Base-by-base conservation (phyloP, 768 basidiomycete species). In the Tulasnella sp. region DNA sequence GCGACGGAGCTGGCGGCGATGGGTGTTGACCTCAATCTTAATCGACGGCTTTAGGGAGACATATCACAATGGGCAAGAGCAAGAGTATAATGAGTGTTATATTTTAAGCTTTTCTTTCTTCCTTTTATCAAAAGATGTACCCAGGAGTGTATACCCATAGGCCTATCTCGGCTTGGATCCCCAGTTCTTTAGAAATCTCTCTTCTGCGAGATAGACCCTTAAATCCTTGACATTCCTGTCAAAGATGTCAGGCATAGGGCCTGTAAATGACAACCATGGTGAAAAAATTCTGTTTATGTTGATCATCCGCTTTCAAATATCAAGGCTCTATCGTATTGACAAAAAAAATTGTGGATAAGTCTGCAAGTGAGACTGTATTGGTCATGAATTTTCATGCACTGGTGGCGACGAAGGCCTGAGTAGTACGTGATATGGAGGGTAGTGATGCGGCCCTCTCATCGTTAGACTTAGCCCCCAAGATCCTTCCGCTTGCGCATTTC, bases 111-210 rank as follows among this genome's bases (percentile, higher is more conserved):
- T 5, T 7, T 5, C 8, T 8, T 19, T 3, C 4, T 3, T n/a
- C 1, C 5, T 11, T 34, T 8, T 22, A 24, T 41, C 34, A 15
- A 15, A 15, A 15, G 15, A 7, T 5, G 34, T 15, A 7, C 34
- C 52, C 31, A 53, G 3, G 21, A 88, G 69, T 0, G 85, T 86
- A 30, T 87, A 68, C 0, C 86, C 86, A 55, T 74, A 70, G 0
- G 71, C 77, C 41, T 74, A 70, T 21, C 76, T 73, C 25, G 80
- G 68, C 12, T 76, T 71, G 0, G 85, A 75, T 66, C 87, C 84
- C 84, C 85, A 89, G 21, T 80, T 80, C 0, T 83, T 75, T 0
- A 82, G 81, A 29, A 90, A 66, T 15, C 85, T 78, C 63, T 90
- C 87, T 45, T 90, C 83, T 8, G 34, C 73, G 67, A n/a, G 89